Conservation (phyloP, 83 land plant species). For the Thuja plicata region DNA sequence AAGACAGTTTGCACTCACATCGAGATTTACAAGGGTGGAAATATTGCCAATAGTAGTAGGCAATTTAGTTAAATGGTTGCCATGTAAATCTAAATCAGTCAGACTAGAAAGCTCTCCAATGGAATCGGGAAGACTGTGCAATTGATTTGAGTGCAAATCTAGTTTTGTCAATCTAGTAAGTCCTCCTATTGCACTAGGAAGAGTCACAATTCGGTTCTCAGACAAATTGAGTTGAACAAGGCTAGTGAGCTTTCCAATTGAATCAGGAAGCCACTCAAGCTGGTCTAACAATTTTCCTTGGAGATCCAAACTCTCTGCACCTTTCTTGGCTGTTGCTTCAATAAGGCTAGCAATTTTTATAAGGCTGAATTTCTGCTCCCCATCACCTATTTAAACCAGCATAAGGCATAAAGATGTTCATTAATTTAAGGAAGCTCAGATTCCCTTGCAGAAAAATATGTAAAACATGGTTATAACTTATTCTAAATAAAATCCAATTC, state of each 20-base stretch:
- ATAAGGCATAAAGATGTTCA: not conserved
- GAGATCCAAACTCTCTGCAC: slow-evolving; percentile 40
- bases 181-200: slow-evolving; percentile 44
- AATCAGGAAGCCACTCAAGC: slow-evolving; percentile 61
- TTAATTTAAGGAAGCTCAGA: not conserved
- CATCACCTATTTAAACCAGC: slow-evolving; percentile 31
- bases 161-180: slow-evolving; percentile 43
- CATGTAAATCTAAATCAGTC: slow-evolving; percentile 45
- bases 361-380: slow-evolving; percentile 43
- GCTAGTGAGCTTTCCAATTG: slow-evolving; percentile 54
- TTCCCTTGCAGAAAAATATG: not conserved
- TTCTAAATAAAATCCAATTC: not conserved
- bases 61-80: slow-evolving; percentile 51
- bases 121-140: slow-evolving; percentile 51
- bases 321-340: slow-evolving; percentile 53
- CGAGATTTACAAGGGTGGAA: slow-evolving; percentile 44
- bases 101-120: slow-evolving; percentile 59
- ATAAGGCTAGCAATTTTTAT: slow-evolving; percentile 54
- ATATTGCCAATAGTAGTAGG: slow-evolving; percentile 63
- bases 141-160: slow-evolving; percentile 51
- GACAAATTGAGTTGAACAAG: slow-evolving; percentile 52
- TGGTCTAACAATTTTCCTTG: slow-evolving; percentile 48
- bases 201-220: slow-evolving; percentile 43
- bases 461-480: no score
- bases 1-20: slow-evolving; percentile 59